Base-by-base conservation (phyloP, 257 asterid genomes). In the Haberlea rhodopensis region DNA sequence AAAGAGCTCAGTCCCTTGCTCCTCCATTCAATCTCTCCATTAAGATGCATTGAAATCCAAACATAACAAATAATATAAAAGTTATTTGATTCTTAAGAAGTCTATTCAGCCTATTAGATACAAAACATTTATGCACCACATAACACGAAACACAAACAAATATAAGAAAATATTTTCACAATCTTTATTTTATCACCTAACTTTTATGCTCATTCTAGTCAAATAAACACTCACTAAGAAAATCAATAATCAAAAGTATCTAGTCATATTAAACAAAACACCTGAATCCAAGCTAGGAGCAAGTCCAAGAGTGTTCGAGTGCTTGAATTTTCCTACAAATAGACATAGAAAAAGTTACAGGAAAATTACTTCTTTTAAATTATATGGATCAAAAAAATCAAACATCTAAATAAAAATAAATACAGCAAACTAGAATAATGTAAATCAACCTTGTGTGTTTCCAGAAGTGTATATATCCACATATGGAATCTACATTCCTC, bases 221-320 rank as follows among this genome's bases (percentile, higher is more conserved):
- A n/a, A n/a, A n/a, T n/a, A n/a, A n/a, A n/a, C n/a, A n/a, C n/a
- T n/a, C n/a, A n/a, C n/a, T n/a, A 2, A 4, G 46, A 37, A 10
- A 37, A 37, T 37, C 46, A 37, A 37, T 37, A 0, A 11, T 10
- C 2, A 32, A 32, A n/a, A 37, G 5, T 37, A 37, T 37, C n/a
- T 9, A 37, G 11, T 51, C 9, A 8, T 57, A 25, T 43, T 48
- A 54, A 37, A 57, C 25, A 48, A 55, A 53, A 67, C 77, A 92
- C 99, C 99, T 87, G 91, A 73, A 92, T 75, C 99, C 99, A 92
- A 71, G 84, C 53, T 63, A 92, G 86, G 71, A 92, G 96, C 88
- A 87, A 73, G 69, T 85, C 89, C 79, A 87, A 66, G 60, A 73
- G 84, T 43, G 82, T 76, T 63, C 71, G 72, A 71, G 82, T 29